Evolutionary conservation across 768 basidiomycete genomes (phyloP), one percentile per base, ranked within the genome.

Genomic region (Amanita brunnescens): DNA sequence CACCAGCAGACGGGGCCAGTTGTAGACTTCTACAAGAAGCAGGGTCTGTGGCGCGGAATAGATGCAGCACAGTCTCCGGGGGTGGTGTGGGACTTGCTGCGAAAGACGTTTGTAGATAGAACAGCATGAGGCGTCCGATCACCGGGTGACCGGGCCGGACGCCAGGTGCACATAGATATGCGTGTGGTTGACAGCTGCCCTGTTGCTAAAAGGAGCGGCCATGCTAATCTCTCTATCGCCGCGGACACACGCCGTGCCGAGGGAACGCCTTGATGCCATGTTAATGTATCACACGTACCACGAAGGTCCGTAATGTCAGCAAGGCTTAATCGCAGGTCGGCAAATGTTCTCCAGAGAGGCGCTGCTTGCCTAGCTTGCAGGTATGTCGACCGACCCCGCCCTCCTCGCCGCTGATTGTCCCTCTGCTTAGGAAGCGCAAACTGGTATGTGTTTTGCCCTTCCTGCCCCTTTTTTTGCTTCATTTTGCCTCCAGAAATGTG

Each of bases 1-100:
- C 96, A 99, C 74, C 67, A 76, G 30, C 93, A 96, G 70, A 99
- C 96, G 12, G 89, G 87, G 2, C 95, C 96, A 24, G 96, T 99
- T 26, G 86, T 91, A 13, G 91, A 91, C 40, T 97, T 96, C 75
- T 99, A 99, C 80, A 91, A 87, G 72, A 74, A 75, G 54, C 87
- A 91, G 64, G 85, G 88, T 33, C 77, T 98, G 44, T 97, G 93
- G 94, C 74, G 77, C 38, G 85, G 84, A 21, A 76, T 99, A 53
- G 96, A 99, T 61, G 96, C 92, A 47, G 88, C 95, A 13, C 96
- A 98, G 73, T 81, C 87, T 14, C 96, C 96, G 1, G 77, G 74
- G 47, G 77, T 96, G 39, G 95, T 99, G 16, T 98, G 96, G 96
- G 85, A 87, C 59, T 79, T 80, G 64, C 62, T 92, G 49, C 70